phyloP scores from a whole-genome alignment of 257 asterid genomes.

The Handroanthus guayacan region DNA sequence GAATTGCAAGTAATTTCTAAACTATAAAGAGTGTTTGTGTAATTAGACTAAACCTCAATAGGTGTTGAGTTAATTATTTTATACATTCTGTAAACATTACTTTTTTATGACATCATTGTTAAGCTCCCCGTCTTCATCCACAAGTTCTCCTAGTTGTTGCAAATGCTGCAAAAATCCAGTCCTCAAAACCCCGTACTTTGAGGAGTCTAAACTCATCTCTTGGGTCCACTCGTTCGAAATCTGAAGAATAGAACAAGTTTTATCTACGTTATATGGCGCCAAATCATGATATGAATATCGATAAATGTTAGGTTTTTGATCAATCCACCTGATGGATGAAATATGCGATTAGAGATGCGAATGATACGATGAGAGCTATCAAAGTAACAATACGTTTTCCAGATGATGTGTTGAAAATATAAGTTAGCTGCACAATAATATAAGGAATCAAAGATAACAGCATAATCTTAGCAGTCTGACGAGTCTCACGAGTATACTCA shows the following conservation, averaged over 20 bases:
- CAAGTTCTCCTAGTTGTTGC: conserved; percentile 43
- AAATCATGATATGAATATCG: not conserved
- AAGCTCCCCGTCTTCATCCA: conserved; percentile 26
- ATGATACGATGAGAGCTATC: conserved; percentile 50
- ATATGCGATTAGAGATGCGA: conserved; percentile 40
- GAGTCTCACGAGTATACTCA: conserved; percentile 33
- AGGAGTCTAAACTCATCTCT: conserved; percentile 57
- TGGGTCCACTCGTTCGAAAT: conserved; percentile 63
- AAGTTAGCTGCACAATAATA: conserved; percentile 48
- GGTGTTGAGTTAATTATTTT: no score
- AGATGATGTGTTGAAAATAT: conserved; percentile 30
- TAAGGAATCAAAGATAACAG: conserved; percentile 61
- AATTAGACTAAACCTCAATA: no score
- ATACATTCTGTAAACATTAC: conserved; percentile 25
- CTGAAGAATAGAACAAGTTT: conserved; percentile 35
- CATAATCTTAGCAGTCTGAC: conserved; percentile 55
- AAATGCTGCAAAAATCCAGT: conserved; percentile 43
- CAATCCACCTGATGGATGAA: conserved; percentile 55
- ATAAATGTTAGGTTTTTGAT: no score
- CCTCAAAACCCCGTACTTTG: conserved; percentile 50
- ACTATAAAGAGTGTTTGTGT: no score
- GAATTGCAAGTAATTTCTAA: no score
- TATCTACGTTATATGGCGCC: not conserved
- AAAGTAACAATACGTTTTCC: conserved; percentile 44
- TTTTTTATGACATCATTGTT: conserved; percentile 34